These are phyloP conservation scores for Penicillium crustosum DNA, from an alignment of 2,329 filamentous ascomycete species.

Conservation along the genomic window DNA sequence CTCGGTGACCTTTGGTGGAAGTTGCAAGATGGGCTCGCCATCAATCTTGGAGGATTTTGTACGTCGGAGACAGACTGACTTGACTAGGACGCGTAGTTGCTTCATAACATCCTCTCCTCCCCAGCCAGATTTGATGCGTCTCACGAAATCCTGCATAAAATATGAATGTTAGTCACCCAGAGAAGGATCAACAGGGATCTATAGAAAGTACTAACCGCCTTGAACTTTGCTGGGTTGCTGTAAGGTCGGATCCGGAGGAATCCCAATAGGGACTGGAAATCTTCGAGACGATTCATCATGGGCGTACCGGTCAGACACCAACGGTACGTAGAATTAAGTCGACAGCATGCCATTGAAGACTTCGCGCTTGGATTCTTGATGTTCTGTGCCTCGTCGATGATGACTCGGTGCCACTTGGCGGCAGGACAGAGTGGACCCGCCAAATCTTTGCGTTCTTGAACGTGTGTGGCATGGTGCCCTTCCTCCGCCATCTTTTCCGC, in stretches of 20 bases:
- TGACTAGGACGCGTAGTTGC: conserved; percentile 71
- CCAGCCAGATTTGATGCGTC: conserved; percentile 49
- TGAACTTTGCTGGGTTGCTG: conserved; percentile 63
- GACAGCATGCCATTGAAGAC: conserved; percentile 59
- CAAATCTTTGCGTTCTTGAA: conserved; percentile 1
- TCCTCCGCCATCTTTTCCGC: conserved; percentile 52
- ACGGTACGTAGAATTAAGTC: conserved; percentile 61
- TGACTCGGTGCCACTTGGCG: conserved; percentile 65
- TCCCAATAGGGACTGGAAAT: conserved; percentile 73
- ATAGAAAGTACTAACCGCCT: conserved; percentile 42
- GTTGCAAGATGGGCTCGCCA: conserved; percentile 70
- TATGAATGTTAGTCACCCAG: neutral
- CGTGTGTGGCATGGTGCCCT: conserved; percentile 35
- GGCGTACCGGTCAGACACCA: conserved; percentile 80
- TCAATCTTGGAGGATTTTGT: conserved; percentile 78
- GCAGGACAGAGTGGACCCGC: conserved; percentile 57
- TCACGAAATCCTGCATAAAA: conserved; percentile 49
- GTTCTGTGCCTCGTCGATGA: conserved; percentile 77
- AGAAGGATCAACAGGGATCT: neutral
- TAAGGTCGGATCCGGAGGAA: conserved; percentile 80
- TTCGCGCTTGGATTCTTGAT: conserved; percentile 74
- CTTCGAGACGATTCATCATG: conserved; percentile 82
- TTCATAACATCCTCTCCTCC: conserved; percentile 59
- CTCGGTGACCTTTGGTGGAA: conserved; percentile 66
- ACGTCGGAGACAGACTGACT: conserved; percentile 77